Conservation (phyloP, 768 basidiomycete genomes). For the Leucosporidium scottii region DNA sequence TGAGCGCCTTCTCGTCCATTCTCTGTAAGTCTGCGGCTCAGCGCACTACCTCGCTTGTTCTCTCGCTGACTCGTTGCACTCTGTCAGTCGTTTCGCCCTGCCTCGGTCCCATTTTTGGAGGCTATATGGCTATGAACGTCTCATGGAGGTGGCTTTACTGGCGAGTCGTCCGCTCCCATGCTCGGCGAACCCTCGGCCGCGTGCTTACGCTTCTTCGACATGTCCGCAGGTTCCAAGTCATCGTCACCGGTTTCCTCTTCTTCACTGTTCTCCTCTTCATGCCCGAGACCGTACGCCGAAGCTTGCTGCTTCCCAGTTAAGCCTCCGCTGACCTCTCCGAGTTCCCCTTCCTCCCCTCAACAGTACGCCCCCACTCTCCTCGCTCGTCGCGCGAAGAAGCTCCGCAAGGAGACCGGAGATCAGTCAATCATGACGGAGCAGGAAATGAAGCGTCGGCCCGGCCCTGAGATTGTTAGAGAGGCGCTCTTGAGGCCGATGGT, state of each 20-base stretch:
- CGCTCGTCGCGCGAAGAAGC: constrained; percentile 46
- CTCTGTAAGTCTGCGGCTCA: constrained; percentile 29
- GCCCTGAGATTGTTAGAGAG: constrained; percentile 33
- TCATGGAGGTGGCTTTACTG: constrained; percentile 39
- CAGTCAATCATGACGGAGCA: constrained; percentile 35
- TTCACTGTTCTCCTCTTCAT: constrained; percentile 33
- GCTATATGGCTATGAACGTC: constrained; percentile 27
- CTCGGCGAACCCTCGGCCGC: no score
- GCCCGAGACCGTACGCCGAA: constrained; percentile 35
- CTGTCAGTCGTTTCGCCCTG: background rate
- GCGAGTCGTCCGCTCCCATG: no score
- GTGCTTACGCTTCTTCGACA: no score
- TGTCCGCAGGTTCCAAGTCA: background rate
- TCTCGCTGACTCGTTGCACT: background rate
- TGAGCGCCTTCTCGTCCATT: constrained; percentile 39
- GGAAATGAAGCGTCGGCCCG: constrained; percentile 29
- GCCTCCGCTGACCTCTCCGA: no score
- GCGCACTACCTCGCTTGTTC: background rate
- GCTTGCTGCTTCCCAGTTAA: background rate
- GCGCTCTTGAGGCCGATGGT: constrained; percentile 36
- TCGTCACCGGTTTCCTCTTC: constrained; percentile 3
- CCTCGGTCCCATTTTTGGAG: constrained; percentile 36
- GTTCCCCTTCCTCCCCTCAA: background rate
- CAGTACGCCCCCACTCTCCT: constrained; percentile 62
- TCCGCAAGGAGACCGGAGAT: constrained; percentile 47